A percentile compares a stretch with the other conserved stretches of the same genome.
Conservation (phyloP, 371 early-diverging fungal species). For the Mucor indicus region DNA sequence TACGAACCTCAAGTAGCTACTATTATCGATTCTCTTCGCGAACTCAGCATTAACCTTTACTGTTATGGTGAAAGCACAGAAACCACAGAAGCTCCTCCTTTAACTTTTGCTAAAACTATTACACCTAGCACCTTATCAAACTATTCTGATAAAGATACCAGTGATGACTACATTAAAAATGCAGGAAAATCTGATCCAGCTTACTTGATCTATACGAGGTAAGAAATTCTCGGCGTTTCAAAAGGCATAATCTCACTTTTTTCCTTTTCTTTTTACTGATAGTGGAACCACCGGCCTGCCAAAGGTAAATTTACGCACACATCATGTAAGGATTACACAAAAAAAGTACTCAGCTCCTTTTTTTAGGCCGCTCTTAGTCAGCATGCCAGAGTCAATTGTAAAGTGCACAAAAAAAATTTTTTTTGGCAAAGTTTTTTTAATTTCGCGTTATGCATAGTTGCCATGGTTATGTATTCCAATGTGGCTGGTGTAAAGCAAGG, state of each 20-base stretch:
- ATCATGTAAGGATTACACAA: neutral
- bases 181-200: constrained; percentile 30
- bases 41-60: constrained; percentile 5
- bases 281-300: constrained; percentile 47
- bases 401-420: neutral
- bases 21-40: neutral
- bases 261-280: neutral
- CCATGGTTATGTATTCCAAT: constrained; percentile 13
- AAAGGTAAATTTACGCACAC: constrained; percentile 12
- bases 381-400: constrained; percentile 22
- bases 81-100: constrained; percentile 13
- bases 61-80: constrained; percentile 29
- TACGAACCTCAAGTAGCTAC: constrained; percentile 16
- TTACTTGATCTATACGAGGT: constrained; percentile 49
- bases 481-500: constrained; percentile 9
- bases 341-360: neutral
- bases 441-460: constrained; percentile 7
- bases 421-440: neutral
- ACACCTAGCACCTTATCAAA: constrained; percentile 21
- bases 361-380: constrained; percentile 27
- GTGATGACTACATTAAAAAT: constrained; percentile 25
- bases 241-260: no score
- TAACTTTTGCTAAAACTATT: constrained; percentile 25
- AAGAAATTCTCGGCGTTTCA: no score
- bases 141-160: constrained; percentile 29